These are phyloP conservation scores for Paramyrothecium roridum DNA, from an alignment of 2,329 filamentous ascomycete species.

Conservation along the genomic window DNA sequence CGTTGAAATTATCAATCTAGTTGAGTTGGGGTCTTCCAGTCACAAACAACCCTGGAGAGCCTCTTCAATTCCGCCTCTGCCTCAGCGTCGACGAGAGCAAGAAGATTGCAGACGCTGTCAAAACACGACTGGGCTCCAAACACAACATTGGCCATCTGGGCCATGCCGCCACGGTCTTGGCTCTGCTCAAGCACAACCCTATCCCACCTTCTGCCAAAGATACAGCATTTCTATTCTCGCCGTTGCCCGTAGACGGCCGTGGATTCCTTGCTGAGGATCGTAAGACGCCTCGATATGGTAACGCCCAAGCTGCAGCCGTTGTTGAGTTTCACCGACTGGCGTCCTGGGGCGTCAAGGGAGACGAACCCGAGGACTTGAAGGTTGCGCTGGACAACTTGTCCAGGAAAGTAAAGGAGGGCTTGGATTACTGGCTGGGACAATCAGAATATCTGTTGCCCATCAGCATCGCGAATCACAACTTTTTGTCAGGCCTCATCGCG, in stretches of 20 bases:
- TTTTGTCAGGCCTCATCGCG: neutral
- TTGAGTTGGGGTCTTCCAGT: conserved; percentile 2
- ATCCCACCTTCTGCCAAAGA: neutral
- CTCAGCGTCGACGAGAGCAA: neutral
- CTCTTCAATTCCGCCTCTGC: neutral
- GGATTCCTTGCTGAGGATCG: conserved; percentile 1
- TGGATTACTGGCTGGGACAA: conserved; percentile 2
- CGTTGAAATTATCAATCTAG: neutral
- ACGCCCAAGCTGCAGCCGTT: neutral
- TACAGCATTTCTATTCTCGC: conserved; percentile 2
- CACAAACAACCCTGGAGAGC: neutral
- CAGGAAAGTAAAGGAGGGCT: neutral
- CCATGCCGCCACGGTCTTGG: conserved; percentile 1
- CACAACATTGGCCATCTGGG: conserved; percentile 3
- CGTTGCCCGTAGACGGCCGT: conserved; percentile 1
- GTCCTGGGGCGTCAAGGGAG: neutral
- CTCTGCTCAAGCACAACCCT: conserved; percentile 1
- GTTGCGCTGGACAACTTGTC: conserved; percentile 1
- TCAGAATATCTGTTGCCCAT: conserved; percentile 1
- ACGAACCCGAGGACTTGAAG: neutral
- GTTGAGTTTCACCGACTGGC: conserved; percentile 1
- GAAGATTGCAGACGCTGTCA: neutral
- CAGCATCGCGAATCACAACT: conserved; percentile 2
- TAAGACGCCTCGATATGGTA: conserved; percentile 1
- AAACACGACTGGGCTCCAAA: neutral